phyloP scores from a whole-genome alignment of 2,329 filamentous ascomycete species.

The Aspergillus ruber region DNA sequence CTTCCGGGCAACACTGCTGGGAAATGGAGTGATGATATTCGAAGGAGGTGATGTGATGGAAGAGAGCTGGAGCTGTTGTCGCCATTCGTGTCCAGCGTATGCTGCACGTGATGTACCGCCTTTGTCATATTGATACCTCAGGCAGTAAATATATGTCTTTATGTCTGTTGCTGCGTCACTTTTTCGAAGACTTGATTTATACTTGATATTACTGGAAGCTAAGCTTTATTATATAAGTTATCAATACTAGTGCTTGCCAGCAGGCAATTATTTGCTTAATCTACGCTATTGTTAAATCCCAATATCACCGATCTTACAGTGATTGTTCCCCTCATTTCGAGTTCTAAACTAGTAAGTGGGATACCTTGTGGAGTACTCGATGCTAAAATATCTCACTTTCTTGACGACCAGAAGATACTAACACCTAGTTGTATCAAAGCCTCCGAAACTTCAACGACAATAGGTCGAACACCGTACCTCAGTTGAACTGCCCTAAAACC shows the following conservation, averaged over 20 bases:
- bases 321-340: too few relatives aligned
- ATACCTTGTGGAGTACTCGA: too few relatives aligned
- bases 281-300: too few relatives aligned
- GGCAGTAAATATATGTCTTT: neutral
- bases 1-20: neutral
- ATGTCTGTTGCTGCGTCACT: neutral
- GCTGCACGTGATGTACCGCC: slow-evolving; percentile 6
- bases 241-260: too few relatives aligned
- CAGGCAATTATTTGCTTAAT: too few relatives aligned
- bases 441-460: neutral
- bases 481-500: too few relatives aligned
- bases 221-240: too few relatives aligned
- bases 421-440: neutral
- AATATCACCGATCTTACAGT: too few relatives aligned
- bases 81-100: slow-evolving; percentile 9
- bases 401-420: neutral
- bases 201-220: too few relatives aligned
- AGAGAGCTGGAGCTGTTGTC: slow-evolving; percentile 15
- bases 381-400: neutral
- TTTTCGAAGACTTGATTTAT: neutral
- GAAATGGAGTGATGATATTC: neutral
- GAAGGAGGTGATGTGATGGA: slow-evolving; percentile 10
- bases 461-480: neutral
- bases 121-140: neutral
- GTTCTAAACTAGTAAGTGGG: too few relatives aligned